These are phyloP conservation scores for Millerozyma miso DNA, from an alignment of 805 yeast genomes.

Conservation along the genomic window DNA sequence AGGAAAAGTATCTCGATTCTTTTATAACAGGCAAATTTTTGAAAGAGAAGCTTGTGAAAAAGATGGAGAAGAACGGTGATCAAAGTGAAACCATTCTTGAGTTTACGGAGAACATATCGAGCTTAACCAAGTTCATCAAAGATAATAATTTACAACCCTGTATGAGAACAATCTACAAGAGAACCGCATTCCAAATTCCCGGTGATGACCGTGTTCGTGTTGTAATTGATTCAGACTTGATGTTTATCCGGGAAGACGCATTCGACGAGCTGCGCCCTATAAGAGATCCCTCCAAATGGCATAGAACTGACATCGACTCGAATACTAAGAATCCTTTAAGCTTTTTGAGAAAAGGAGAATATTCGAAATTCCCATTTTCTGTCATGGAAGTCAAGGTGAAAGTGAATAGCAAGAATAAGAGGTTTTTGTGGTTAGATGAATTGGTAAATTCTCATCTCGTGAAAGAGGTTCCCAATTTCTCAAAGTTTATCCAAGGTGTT, in stretches of 20 bases:
- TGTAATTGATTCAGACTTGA: slow-evolving; percentile 82
- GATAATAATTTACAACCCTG: slow-evolving; percentile 76
- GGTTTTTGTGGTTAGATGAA: slow-evolving; percentile 78
- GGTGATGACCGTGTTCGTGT: slow-evolving; percentile 93
- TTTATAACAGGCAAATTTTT: slow-evolving; percentile 55
- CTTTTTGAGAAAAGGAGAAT: slow-evolving; percentile 82
- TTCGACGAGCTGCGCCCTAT: slow-evolving; percentile 83
- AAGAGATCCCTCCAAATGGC: slow-evolving; percentile 88
- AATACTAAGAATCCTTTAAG: slow-evolving; percentile 64
- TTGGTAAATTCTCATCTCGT: slow-evolving; percentile 78
- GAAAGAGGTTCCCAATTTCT: slow-evolving; percentile 90
- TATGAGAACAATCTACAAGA: slow-evolving; percentile 77
- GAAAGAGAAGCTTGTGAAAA: slow-evolving; percentile 49
- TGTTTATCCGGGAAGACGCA: slow-evolving; percentile 86
- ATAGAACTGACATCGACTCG: slow-evolving; percentile 85
- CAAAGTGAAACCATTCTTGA: slow-evolving; percentile 48
- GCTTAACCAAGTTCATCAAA: slow-evolving; percentile 58
- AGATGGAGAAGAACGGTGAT: slow-evolving; percentile 60
- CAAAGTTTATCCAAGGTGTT: slow-evolving; percentile 90
- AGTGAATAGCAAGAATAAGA: slow-evolving; percentile 37
- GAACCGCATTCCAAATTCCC: slow-evolving; percentile 97
- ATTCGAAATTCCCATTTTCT: slow-evolving; percentile 73
- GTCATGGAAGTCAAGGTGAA: slow-evolving; percentile 80
- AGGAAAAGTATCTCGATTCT: slow-evolving; percentile 76
- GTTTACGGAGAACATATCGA: slow-evolving; percentile 51